Evolutionary conservation across 495 filamentous ascomycete species (phyloP), one percentile per base, ranked within the genome.

Genomic region (Neurospora sp.): DNA sequence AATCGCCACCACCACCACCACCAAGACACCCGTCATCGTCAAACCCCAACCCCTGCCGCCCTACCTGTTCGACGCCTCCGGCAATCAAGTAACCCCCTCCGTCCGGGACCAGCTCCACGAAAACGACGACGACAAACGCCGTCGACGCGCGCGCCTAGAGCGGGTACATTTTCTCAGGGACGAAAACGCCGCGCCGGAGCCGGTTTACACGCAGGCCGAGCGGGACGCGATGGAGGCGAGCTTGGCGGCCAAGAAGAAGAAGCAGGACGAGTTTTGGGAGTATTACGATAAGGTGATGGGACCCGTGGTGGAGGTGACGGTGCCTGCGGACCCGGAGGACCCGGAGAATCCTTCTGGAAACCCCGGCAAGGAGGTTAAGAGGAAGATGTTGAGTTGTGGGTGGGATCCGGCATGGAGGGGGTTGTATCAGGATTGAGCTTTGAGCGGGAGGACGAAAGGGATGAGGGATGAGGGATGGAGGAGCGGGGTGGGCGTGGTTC

Each of bases 61-160:
- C 9, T 86, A 84, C 68, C 78, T 86, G 1, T 83, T 85, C 70
- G 78, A 83, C 72, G 69, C 72, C 31, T 72, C 78, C 10, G 82
- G 80, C 42, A 80, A 78, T 16, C 84, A 85, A 69, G 81, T 86
- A 22, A 86, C 83, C 4, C 84, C 85, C 0, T 83, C 81, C 3
- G 73, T 85, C 10, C 44, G 48, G 8, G 75, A 74, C 18, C 82
- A 83, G 73, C 69, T 78, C 68, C 39, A 81, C 35, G 83, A 86
- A 75, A 80, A 75, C 39, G 79, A 82, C 5, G 76, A 80, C 5
- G 82, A 84, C 4, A 76, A 76, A 31, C 80, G 76, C 72, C 72
- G 76, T 37, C 79, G 82, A 37, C 72, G 71, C 68, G 75, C 76
- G 42, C 78, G 77, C 70, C 35, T 86, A n/a, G 75, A 74, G 46